Conservation (phyloP, 1,139 yeast species). For the Pneumocystis oryctolagi region DNA sequence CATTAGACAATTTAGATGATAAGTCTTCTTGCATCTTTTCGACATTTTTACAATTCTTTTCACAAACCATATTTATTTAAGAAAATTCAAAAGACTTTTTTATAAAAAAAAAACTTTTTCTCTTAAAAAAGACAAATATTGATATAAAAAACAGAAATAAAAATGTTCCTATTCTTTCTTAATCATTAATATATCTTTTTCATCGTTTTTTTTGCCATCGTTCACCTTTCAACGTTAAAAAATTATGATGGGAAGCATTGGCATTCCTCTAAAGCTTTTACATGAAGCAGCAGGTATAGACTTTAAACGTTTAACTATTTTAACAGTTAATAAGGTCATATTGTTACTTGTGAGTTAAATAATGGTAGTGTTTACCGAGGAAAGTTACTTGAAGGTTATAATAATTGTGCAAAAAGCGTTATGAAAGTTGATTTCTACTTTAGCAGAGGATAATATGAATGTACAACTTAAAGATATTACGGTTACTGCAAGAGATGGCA, state of each 20-base stretch:
- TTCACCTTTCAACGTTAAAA: background rate
- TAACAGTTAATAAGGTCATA: slow-evolving; percentile 46
- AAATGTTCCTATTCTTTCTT: background rate
- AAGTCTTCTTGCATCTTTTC: background rate
- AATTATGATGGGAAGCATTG: slow-evolving; percentile 28
- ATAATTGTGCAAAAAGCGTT: background rate
- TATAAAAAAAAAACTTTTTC: background rate
- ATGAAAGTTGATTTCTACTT: background rate
- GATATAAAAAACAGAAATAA: background rate
- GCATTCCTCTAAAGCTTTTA: slow-evolving; percentile 73
- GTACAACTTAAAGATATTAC: slow-evolving; percentile 72
- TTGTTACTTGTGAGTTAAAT: slow-evolving; percentile 64
- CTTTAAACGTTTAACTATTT: background rate
- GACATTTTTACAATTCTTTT: background rate
- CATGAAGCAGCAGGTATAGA: slow-evolving; percentile 54
- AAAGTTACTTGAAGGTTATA: slow-evolving; percentile 51
- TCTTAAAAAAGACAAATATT: background rate
- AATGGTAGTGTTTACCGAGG: slow-evolving; percentile 86
- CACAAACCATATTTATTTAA: background rate
- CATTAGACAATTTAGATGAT: background rate
- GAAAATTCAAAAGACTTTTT: background rate
- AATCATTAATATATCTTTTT: background rate
- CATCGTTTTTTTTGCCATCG: background rate
- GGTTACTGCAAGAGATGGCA: slow-evolving; percentile 63
- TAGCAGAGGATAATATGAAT: slow-evolving; percentile 78